Evolutionary conservation across 2,329 filamentous ascomycete genomes (phyloP), one percentile per base, ranked within the genome.

Genomic region (Myriosclerotinia scirpicola): DNA sequence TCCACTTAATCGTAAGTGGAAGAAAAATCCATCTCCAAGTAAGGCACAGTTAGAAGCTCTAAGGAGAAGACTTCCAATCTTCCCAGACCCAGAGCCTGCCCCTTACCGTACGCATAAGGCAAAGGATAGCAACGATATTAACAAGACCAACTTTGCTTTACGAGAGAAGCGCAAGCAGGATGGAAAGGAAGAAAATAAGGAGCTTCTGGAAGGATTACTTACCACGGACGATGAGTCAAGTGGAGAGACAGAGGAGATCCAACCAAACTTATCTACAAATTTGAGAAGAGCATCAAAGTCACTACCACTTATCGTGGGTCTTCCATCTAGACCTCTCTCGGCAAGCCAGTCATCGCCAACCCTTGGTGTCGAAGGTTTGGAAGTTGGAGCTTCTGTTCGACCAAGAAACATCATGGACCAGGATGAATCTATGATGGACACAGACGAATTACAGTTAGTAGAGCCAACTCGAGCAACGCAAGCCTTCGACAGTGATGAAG

Each of bases 21-120:
- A 74, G 63, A 74, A 74, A 46, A 71, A 74, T 61, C 71, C 72
- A 1, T 74, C 73, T 20, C 70, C 71, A 61, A 73, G 69, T 55
- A 72, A 73, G 53, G 64, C 38, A 30, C 69, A 74, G 22, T 65
- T 77, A 5, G 72, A 74, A 40, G 54, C 65, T 34, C 7, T 64
- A 71, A 53, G 70, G 68, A 64, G 50, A 54, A 54, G 17, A 20
- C 60, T 64, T 22, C 46, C 60, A 17, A 26, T 34, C 36, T 65
- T 65, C 17, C 38, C 56, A 11, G 48, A 52, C 9, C 54, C 64
- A 36, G 50, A 54, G 26, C 46, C 38, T 42, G 20, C 30, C 26
- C 64, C 40, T 3, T 40, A 65, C 8, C 40, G 42, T 46, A 38
- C 8, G 1, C 55, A 60, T 20, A 65, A 60, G 20, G 46, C 53